Evolutionary conservation across 2,329 filamentous ascomycete genomes (phyloP).

Genomic region (Bisporella sp.): DNA sequence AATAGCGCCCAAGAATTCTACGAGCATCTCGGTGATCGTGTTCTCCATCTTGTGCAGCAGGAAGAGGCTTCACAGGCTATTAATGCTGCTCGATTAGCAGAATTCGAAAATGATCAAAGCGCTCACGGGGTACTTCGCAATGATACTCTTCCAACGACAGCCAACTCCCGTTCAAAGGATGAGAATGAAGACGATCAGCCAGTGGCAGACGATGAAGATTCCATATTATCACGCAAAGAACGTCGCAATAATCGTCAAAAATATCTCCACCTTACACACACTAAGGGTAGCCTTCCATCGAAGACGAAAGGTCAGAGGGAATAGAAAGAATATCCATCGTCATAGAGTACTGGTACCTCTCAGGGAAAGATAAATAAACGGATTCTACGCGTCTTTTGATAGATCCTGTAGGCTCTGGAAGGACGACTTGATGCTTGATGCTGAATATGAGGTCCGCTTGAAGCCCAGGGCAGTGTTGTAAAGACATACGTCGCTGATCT

Average conservation of each 20-base stretch:
- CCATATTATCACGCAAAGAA: background rate
- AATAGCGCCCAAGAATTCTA: conserved; percentile 87
- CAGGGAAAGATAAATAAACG: conserved; percentile 92
- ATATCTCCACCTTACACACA: background rate
- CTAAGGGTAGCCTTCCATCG: background rate
- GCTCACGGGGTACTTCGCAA: background rate
- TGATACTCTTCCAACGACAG: background rate
- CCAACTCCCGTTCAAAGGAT: background rate
- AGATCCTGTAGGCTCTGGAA: conserved; percentile 83
- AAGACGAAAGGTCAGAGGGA: background rate
- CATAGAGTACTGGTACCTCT: background rate
- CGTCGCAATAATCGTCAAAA: background rate
- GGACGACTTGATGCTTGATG: conserved; percentile 96
- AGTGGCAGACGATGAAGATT: background rate
- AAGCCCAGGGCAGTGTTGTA: conserved; percentile 48
- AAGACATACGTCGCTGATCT: background rate
- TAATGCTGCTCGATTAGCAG: conserved; percentile 56
- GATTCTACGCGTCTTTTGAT: conserved; percentile 86
- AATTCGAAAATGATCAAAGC: conserved; percentile 31
- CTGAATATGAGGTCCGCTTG: conserved; percentile 76
- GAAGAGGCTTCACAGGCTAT: conserved; percentile 59
- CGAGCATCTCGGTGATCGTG: conserved; percentile 77
- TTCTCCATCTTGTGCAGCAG: conserved; percentile 35
- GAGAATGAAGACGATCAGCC: background rate
- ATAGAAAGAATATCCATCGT: background rate